phyloP scores from a whole-genome alignment of 305 asterid species.

The Rubia balearica region DNA sequence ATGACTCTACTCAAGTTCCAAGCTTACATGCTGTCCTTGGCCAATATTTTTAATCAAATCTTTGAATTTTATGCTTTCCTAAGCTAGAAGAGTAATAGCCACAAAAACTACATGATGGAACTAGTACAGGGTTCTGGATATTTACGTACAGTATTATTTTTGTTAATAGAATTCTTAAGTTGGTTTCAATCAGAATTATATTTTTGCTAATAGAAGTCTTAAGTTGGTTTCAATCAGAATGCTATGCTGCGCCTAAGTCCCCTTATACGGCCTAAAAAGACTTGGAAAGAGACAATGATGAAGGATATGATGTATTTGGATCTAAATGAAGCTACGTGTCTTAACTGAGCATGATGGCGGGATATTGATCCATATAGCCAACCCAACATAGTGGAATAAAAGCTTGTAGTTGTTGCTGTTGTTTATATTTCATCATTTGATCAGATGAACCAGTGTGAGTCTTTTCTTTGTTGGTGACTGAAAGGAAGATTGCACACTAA shows the following conservation, averaged over 20 bases:
- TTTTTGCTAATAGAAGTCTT: not conserved
- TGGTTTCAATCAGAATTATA: not conserved
- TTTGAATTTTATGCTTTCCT: not conserved
- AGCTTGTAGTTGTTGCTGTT: not conserved
- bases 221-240: not conserved
- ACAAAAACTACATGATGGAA: not conserved
- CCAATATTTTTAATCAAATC: not conserved
- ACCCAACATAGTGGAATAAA: not conserved
- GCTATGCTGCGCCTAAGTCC: not conserved
- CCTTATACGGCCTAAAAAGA: not conserved
- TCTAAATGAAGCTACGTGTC: too few relatives aligned
- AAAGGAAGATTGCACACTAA: not conserved
- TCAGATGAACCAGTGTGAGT: not conserved
- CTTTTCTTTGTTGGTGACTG: not conserved
- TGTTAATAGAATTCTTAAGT: not conserved
- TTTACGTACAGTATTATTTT: not conserved
- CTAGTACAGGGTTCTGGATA: too few relatives aligned
- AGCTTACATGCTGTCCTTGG: too few relatives aligned
- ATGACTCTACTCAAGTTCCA: conserved; percentile 17
- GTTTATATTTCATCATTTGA: not conserved
- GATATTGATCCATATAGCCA: not conserved
- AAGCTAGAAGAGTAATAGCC: not conserved
- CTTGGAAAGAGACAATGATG: not conserved
- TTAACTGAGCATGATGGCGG: too few relatives aligned
- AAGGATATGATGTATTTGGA: not conserved